A percentile compares a stretch with the other conserved stretches of the same genome.
phyloP scores from a whole-genome alignment of 225 moss, liverwort and hornwort species.

The Pseudisothecium myosuroides region DNA sequence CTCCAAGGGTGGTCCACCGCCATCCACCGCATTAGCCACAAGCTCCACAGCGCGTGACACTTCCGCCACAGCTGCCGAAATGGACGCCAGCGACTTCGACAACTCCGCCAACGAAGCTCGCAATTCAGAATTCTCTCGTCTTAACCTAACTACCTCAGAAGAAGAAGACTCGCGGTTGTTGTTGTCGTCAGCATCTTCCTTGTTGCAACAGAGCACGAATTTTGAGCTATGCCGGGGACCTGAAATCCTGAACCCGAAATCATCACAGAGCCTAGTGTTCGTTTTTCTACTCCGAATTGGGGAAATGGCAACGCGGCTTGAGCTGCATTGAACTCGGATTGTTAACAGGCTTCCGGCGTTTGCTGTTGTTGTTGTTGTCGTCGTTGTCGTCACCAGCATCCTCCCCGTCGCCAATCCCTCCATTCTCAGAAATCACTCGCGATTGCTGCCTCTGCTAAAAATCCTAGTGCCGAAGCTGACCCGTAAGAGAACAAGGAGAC shows the following conservation, averaged over 20 bases:
- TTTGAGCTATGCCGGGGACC: neutral
- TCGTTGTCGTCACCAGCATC: neutral
- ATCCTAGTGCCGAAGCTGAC: neutral
- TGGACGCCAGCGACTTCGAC: slow-evolving; percentile 59
- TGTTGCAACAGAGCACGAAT: slow-evolving; percentile 5
- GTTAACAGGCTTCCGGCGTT: neutral
- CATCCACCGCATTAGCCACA: slow-evolving; percentile 40
- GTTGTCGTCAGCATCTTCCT: neutral
- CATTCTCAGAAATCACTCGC: neutral
- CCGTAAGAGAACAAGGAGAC: neutral
- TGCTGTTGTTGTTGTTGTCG: neutral
- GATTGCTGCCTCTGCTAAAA: neutral
- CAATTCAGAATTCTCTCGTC: slow-evolving; percentile 40
- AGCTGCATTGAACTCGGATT: neutral
- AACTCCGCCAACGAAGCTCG: slow-evolving; percentile 37
- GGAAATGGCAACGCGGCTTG: neutral
- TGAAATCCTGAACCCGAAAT: neutral
- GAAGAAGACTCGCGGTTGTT: neutral
- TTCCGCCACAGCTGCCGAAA: slow-evolving; percentile 54
- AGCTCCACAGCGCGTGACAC: slow-evolving; percentile 69
- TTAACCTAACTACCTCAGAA: slow-evolving; percentile 7
- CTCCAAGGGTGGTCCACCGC: neutral
- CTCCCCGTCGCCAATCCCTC: slow-evolving; percentile 10
- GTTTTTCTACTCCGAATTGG: neutral
- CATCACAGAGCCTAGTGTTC: neutral